Percentiles rank a stretch among this genome's conserved stretches.
Conservation (phyloP, 495 filamentous ascomycete species). For the Talaromyces borbonicus region DNA sequence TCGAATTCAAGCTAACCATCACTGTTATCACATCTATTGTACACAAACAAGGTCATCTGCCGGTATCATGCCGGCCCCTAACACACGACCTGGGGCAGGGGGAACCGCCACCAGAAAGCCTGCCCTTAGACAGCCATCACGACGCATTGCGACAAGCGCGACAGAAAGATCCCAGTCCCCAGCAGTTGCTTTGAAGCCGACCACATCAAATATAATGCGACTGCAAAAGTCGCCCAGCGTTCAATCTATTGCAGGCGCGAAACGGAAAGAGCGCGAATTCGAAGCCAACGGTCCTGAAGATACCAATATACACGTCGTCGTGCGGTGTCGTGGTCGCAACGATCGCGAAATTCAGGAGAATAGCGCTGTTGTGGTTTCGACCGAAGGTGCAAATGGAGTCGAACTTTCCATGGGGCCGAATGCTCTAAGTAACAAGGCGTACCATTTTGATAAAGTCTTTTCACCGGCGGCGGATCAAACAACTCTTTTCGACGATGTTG, state of each 20-base stretch:
- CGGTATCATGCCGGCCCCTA: constrained; percentile 6
- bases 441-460: constrained; percentile 94
- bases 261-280: constrained; percentile 76
- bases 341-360: constrained; percentile 89
- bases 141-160: constrained; percentile 23
- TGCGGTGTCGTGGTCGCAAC: constrained; percentile 85
- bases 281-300: constrained; percentile 65
- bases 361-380: constrained; percentile 80
- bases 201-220: constrained; percentile 36
- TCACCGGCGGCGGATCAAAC: constrained; percentile 88
- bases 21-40: no score
- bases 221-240: constrained; percentile 29
- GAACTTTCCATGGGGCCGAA: constrained; percentile 88
- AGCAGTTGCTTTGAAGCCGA: constrained; percentile 45
- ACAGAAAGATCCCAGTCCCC: constrained; percentile 50
- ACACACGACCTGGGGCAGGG: constrained; percentile 38
- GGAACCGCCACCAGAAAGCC: constrained; percentile 43
- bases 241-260: constrained; percentile 39
- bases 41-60: no score
- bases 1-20: no score
- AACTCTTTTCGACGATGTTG: constrained; percentile 90
- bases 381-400: constrained; percentile 78
- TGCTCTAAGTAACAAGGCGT: constrained; percentile 89
- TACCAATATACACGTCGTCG: constrained; percentile 96
- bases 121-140: constrained; percentile 45